Conservation (phyloP, 2,329 filamentous ascomycete species). For the Magnaporthiopsis rhizophila region DNA sequence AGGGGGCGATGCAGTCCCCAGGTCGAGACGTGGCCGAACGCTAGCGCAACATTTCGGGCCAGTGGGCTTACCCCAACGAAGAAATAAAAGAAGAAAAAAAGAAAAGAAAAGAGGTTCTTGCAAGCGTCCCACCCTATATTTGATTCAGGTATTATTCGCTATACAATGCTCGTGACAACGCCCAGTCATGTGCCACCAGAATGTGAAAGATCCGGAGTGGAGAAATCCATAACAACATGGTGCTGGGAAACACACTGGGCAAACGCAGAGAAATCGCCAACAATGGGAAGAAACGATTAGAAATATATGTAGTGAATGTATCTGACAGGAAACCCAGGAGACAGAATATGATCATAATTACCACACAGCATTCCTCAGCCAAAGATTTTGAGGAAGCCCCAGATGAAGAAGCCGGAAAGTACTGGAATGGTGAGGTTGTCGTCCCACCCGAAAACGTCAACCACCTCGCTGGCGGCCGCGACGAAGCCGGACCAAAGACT, state of each 20-base stretch:
- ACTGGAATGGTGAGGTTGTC: conserved; percentile 97
- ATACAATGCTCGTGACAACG: neutral
- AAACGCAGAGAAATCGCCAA: neutral
- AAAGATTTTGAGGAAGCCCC: conserved; percentile 86
- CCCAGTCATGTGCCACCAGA: neutral
- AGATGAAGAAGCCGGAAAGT: conserved; percentile 79
- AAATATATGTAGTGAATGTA: neutral
- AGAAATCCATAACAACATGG: neutral
- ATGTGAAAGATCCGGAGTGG: neutral
- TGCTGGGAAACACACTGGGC: neutral
- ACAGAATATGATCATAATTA: neutral
- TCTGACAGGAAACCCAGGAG: neutral
- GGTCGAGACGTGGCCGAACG: no score
- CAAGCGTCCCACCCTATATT: no score
- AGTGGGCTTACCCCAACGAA: no score
- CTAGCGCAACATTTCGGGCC: no score
- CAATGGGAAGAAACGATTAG: neutral
- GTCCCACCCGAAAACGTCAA: conserved; percentile 90
- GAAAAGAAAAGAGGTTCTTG: no score
- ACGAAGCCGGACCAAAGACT: conserved; percentile 83
- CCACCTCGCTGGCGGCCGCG: conserved; percentile 79
- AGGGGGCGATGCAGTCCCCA: no score
- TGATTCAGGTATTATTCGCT: neutral
- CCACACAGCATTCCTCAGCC: conserved; percentile 33
- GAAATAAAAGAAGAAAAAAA: no score